Evolutionary conservation across 306 rosid genomes (phyloP).

Genomic region (Dalbergia cochinchinensis): DNA sequence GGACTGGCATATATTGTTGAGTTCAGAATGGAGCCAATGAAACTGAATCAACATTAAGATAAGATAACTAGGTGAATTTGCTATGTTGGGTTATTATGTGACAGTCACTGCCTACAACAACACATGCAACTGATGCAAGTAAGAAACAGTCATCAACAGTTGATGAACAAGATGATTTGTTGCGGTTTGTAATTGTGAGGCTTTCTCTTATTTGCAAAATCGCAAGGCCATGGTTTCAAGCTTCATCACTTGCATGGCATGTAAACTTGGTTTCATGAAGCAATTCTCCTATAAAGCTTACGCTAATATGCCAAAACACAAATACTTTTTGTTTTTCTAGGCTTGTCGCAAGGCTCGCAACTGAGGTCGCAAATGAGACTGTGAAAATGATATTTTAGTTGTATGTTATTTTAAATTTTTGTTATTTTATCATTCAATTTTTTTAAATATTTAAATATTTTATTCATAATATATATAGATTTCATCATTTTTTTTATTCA

Average conservation of each 20-base stretch:
- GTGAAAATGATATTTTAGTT: too few relatives aligned
- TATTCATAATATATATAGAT: too few relatives aligned
- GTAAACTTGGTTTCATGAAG: too few relatives aligned
- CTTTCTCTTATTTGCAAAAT: background rate
- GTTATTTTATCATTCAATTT: too few relatives aligned
- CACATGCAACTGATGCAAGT: background rate
- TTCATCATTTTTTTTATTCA: too few relatives aligned
- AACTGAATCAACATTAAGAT: slow-evolving; percentile 42
- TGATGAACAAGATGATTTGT: slow-evolving; percentile 4
- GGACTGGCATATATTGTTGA: slow-evolving; percentile 65
- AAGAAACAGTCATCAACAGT: background rate
- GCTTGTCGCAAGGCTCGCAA: too few relatives aligned
- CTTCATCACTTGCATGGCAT: background rate
- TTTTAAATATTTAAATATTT: too few relatives aligned
- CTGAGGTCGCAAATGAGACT: too few relatives aligned
- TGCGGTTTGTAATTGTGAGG: background rate
- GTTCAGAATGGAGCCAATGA: slow-evolving; percentile 59
- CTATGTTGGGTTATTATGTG: background rate
- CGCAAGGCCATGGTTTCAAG: background rate
- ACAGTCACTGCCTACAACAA: background rate
- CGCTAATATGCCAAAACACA: too few relatives aligned
- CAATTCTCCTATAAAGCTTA: too few relatives aligned
- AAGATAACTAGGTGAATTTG: slow-evolving; percentile 5
- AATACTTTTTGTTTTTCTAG: too few relatives aligned
- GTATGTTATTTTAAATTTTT: too few relatives aligned